Percentiles rank a stretch among this genome's conserved stretches.
These are phyloP conservation scores for Brassica cretica DNA, from an alignment of 345 rosid genomes.

Conservation along the genomic window DNA sequence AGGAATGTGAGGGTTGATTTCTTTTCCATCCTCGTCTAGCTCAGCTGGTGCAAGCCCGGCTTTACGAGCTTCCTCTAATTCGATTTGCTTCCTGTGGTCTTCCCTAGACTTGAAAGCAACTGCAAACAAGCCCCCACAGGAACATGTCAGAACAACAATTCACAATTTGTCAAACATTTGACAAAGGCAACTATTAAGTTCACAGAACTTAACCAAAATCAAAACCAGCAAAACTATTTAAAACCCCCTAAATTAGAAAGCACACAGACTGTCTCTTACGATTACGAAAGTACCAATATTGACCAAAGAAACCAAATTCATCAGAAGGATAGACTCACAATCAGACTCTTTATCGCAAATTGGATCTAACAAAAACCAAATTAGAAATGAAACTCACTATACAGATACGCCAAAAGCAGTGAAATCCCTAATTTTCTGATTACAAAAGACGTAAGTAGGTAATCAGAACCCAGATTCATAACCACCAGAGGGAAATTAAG, in stretches of 20 bases:
- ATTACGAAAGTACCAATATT: neutral
- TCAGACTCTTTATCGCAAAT: neutral
- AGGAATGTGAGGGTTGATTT: conserved; percentile 74
- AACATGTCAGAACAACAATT: conserved; percentile 66
- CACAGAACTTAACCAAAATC: neutral
- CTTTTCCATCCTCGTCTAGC: conserved; percentile 77
- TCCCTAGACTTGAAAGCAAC: conserved; percentile 70
- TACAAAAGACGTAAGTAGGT: neutral
- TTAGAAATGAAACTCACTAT: neutral
- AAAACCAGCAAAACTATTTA: neutral
- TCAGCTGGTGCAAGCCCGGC: conserved; percentile 83
- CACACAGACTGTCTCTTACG: neutral
- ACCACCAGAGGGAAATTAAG: neutral
- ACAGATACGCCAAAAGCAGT: neutral
- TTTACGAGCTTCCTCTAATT: conserved; percentile 68
- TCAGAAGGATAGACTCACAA: neutral
- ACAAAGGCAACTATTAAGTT: neutral
- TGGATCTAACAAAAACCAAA: conserved; percentile 3
- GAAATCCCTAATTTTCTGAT: conserved; percentile 11
- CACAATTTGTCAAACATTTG: conserved; percentile 30
- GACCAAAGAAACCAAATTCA: neutral
- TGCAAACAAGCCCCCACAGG: conserved; percentile 49
- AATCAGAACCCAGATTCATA: neutral
- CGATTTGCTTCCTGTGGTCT: conserved; percentile 61
- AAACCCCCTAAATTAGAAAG: neutral